Base-by-base conservation (phyloP, 805 yeast genomes). In the Barnettozyma vustinii region DNA sequence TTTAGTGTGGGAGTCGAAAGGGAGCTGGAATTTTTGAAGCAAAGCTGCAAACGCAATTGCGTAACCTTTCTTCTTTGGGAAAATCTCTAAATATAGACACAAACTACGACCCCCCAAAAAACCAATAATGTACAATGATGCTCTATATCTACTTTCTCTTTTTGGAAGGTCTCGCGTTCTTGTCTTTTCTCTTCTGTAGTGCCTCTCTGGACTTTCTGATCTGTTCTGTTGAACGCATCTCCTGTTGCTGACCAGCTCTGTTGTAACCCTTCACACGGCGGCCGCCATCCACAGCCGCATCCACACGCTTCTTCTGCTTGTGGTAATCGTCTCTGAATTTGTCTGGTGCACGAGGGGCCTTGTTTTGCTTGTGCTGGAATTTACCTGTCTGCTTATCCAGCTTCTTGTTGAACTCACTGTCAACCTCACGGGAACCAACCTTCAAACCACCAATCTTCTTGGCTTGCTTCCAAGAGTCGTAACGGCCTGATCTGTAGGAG, bases 321-420 rank as follows among this genome's bases (percentile, higher is more conserved):
- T 81, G 76, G 69, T 79, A 94, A 67, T 94, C 91, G 62, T 91
- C 97, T 69, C 98, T 81, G 57, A 73, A 81, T 68, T 79, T 89
- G 61, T 90, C 97, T n/a, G 99, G 97, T 37, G 83, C 69, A 62
- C 81, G 87, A 37, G 99, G 99, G 2, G 97, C 91, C 52, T 78
- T 77, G 42, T 71, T 71, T 61, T 78, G 79, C 53, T 82, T 81
- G 64, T 94, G 98, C 67, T 81, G 81, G 74, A 80, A 88, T 56
- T 77, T 68, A 21, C 51, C 51, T 4, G 39, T 43, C 49, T 78
- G 77, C 35, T 75, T 69, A n/a, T 66, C 66, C 52, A 52, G 59
- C 36, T 61, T 40, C 61, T 57, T 50, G 54, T 49, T 61, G 44
- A 61, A 61, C 40, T 53, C 63, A 35, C 60, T 65, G 16, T 60